Evolutionary conservation across 1,284 basidiomycete species (phyloP), one percentile per base, ranked within the genome.

Genomic region (Cutaneotrichosporon spelunceum): DNA sequence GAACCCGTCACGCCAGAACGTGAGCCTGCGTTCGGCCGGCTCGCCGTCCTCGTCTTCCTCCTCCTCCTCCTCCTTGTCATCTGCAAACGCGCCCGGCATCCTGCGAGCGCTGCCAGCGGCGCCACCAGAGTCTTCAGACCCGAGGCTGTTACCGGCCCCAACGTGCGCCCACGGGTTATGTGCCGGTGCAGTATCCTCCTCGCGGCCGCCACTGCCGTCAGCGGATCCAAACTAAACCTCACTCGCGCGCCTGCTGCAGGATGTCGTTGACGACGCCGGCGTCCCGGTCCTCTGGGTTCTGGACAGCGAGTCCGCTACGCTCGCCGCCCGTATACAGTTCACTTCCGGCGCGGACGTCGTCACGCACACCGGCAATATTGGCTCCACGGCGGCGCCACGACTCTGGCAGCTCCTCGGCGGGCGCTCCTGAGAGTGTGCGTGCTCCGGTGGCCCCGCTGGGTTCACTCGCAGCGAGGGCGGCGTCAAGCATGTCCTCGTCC

Each of bases 1-100:
- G 80, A 98, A 98, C 0, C 95, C 95, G 67, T 98, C 86, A 39
- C 87, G 84, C 95, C 96, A 99, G 79, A 99, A 92, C 0, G 89
- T 95, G 36, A 99, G 81, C 62, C 87, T 84, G 13, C 95, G 87
- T 0, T 84, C 89, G 0, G 84, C 82, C 60, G 84, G 83, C 49
- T 84, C 83, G 23, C 86, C 85, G 24, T 82, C 84, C 53, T 81
- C 81, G 14, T 78, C 77, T 0, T 79, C 78, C 1, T 77, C 77
- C 5, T 59, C 61, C 9, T 56, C 57, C 19, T 57, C 62, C 2
- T 54, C 45, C 1, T 34, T 34, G n/a, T 48, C 62, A n/a, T n/a
- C n/a, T n/a, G n/a, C n/a, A 29, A 63, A 66, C 1, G 48, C 58
- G 0, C 64, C 64, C 1, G 64, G 64, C 47, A 66, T 60, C 4